Base-by-base conservation (phyloP, 1,284 basidiomycete species). In the Cutaneotrichosporon dermatis region DNA sequence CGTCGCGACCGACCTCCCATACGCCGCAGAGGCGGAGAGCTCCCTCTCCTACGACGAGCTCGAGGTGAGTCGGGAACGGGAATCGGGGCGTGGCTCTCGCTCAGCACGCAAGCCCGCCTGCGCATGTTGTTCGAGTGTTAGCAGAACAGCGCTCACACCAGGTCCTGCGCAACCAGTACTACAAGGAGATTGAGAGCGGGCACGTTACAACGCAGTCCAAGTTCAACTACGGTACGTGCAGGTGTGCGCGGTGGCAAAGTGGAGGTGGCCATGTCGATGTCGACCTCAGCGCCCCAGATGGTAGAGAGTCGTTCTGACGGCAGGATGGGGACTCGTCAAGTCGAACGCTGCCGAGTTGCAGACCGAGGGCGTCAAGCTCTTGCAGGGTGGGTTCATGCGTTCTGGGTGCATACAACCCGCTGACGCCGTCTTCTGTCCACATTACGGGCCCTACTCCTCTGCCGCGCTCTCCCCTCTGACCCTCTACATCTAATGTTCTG, bases 191-290 rank as follows among this genome's bases (percentile, higher is more conserved):
- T 35, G 80, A 84, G 2, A 86, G 91, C 66, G 85, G 87, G 43
- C 92, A 97, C 76, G 85, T 96, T 59, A 92, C 92, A 3, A 86
- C 89, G 3, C 96, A 99, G 80, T 95, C 92, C 55, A 96, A 93
- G 79, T 99, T 99, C 82, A 99, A 99, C 81, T 95, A 90, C 78
- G 89, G 94, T 62, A 77, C 76, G 82, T 76, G 45, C 25, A 25
- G 25, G 25, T 25, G 25, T 25, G 25, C 25, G 25, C 25, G 58
- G 44, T 53, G 46, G 41, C 15, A 7, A 16, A 8, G 33, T 34
- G 37, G 49, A 16, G 33, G n/a, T 25, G 25, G 25, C 25, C 25
- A 25, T 25, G 25, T 25, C 25, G 25, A 25, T 25, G 25, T 25
- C 25, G 25, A 25, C 25, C 25, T 25, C 25, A 25, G 25, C 25